phyloP scores from a whole-genome alignment of 2,329 filamentous ascomycete species.

The Podosphaera leucotricha region DNA sequence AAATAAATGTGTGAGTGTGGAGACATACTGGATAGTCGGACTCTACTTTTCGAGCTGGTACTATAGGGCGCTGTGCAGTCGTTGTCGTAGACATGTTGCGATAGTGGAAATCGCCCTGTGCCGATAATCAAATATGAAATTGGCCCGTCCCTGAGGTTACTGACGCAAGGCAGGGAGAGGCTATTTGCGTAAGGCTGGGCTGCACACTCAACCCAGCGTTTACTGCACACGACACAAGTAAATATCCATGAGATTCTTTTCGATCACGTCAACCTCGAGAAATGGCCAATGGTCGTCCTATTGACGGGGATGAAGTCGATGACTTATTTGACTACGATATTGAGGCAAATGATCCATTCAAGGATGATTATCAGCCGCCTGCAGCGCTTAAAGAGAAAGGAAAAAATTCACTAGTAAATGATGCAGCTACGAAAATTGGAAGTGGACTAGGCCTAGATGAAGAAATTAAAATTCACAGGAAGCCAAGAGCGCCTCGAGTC shows the following conservation, averaged over 20 bases:
- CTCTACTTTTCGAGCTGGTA: slow-evolving; percentile 56
- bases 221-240: too few species aligned
- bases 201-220: too few species aligned
- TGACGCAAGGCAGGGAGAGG: too few species aligned
- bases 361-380: slow-evolving; percentile 8
- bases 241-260: too few species aligned
- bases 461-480: slow-evolving; percentile 52
- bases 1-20: too few species aligned
- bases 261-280: too few species aligned
- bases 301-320: slow-evolving; percentile 24
- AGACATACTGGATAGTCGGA: slow-evolving; percentile 75
- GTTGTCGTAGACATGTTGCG: slow-evolving; percentile 17
- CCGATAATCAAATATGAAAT: too few species aligned
- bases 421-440: slow-evolving; percentile 12
- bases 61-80: slow-evolving; percentile 22
- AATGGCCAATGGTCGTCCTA: slow-evolving; percentile 6
- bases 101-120: slow-evolving; percentile 6
- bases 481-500: slow-evolving; percentile 50
- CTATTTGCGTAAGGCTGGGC: too few species aligned
- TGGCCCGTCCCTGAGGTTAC: too few species aligned
- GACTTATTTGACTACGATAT: slow-evolving; percentile 58
- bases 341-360: slow-evolving; percentile 18
- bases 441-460: slow-evolving; percentile 55
- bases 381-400: slow-evolving; percentile 2
- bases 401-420: slow-evolving; percentile 18